A percentile compares a stretch with the other conserved stretches of the same genome.
These are phyloP conservation scores for Boletellus dicymbophilus DNA, from an alignment of 1,284 basidiomycete genomes.

Conservation along the genomic window DNA sequence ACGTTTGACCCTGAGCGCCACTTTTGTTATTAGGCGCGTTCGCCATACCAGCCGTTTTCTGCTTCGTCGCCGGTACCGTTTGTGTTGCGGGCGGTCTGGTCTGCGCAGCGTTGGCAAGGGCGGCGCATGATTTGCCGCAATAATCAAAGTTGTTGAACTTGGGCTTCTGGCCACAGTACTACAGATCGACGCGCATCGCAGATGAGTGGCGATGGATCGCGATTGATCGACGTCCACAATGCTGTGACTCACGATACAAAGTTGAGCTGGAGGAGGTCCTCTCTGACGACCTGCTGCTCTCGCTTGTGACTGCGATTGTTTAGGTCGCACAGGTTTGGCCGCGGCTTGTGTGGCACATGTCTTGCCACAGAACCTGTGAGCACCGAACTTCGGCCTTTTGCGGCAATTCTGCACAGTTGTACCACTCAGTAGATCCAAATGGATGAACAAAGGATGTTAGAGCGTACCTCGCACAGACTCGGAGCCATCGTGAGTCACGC, in stretches of 20 bases:
- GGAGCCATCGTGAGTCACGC: slow-evolving; percentile 27
- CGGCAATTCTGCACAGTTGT: slow-evolving; percentile 49
- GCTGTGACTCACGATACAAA: slow-evolving; percentile 29
- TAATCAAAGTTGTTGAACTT: slow-evolving; percentile 35
- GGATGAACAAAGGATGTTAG: background rate
- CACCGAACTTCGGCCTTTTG: slow-evolving; percentile 51
- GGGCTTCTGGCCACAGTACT: slow-evolving; percentile 36
- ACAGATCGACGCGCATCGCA: slow-evolving; percentile 25
- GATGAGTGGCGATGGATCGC: slow-evolving; percentile 23
- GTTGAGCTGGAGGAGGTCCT: slow-evolving; percentile 12
- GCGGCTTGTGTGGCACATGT: slow-evolving; percentile 54
- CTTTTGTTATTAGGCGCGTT: slow-evolving; percentile 9
- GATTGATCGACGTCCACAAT: slow-evolving; percentile 27
- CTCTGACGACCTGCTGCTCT: slow-evolving; percentile 18
- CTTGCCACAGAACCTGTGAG: slow-evolving; percentile 58
- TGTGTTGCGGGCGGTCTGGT: slow-evolving; percentile 17
- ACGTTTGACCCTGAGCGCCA: background rate
- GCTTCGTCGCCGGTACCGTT: slow-evolving; percentile 17
- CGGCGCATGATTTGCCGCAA: slow-evolving; percentile 35
- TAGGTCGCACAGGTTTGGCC: slow-evolving; percentile 10
- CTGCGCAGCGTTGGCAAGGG: slow-evolving; percentile 19
- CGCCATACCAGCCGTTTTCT: slow-evolving; percentile 12
- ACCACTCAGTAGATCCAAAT: slow-evolving; percentile 8
- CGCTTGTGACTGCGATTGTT: slow-evolving; percentile 11
- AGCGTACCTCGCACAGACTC: slow-evolving; percentile 30